Percentiles rank a stretch among this genome's conserved stretches.
Conservation (phyloP, 257 asterid genomes). For the Gentiana straminea region DNA sequence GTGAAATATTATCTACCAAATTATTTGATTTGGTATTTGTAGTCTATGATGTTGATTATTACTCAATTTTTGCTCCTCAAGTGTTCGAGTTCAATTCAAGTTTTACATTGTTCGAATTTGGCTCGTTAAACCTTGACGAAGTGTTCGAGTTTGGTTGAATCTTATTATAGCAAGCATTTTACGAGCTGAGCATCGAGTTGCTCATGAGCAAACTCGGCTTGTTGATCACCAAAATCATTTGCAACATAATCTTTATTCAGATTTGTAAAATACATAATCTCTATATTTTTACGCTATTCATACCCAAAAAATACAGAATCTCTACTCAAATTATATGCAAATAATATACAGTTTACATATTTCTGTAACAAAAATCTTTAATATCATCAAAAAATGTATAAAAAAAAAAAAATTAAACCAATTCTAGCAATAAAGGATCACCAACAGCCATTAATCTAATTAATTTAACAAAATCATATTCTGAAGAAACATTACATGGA, state of each 20-base stretch:
- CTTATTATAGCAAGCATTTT: too few species aligned
- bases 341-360: slow-evolving; percentile 1
- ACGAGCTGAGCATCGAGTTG: too few species aligned
- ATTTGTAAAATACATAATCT: too few species aligned
- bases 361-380: not conserved
- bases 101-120: not conserved
- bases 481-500: slow-evolving; percentile 73
- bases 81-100: not conserved
- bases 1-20: too few species aligned
- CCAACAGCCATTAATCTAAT: slow-evolving; percentile 84
- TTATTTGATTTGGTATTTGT: too few species aligned
- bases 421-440: slow-evolving; percentile 81
- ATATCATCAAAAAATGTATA: not conserved
- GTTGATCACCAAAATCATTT: too few species aligned
- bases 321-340: not conserved
- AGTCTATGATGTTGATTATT: too few species aligned
- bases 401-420: slow-evolving; percentile 28
- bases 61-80: not conserved
- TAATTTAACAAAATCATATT: slow-evolving; percentile 72
- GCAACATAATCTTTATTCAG: too few species aligned
- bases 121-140: not conserved
- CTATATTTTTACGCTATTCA: too few species aligned
- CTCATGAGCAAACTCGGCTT: too few species aligned
- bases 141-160: too few species aligned
- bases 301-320: not conserved